Percentiles rank a stretch among this genome's conserved stretches.
Conservation (phyloP, 495 filamentous ascomycete species). For the Talaromyces wortmannii region DNA sequence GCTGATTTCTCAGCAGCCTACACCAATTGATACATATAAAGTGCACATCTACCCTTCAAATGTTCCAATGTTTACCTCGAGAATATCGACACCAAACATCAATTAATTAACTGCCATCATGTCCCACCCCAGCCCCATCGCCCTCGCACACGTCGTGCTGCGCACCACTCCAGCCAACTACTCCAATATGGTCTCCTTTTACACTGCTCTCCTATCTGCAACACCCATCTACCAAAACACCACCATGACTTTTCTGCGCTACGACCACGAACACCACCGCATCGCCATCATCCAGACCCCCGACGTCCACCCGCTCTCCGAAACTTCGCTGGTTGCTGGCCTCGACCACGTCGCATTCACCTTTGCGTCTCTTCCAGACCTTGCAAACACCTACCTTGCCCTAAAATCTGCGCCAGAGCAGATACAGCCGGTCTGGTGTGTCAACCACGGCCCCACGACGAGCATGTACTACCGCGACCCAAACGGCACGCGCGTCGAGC, state of each 20-base stretch:
- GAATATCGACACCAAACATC: no score
- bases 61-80: no score
- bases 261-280: constrained; percentile 42
- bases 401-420: constrained; percentile 18
- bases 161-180: no score
- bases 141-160: no score
- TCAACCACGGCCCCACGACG: constrained; percentile 37
- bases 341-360: constrained; percentile 34
- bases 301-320: constrained; percentile 11
- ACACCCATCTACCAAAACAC: no score
- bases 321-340: constrained; percentile 13
- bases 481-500: constrained; percentile 38
- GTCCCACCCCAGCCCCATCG: no score
- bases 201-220: no score
- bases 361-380: constrained; percentile 19
- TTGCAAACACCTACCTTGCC: not conserved
- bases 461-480: constrained; percentile 40
- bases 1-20: no score
- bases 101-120: no score
- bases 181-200: no score
- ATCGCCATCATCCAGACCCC: constrained; percentile 22
- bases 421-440: constrained; percentile 28
- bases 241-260: constrained; percentile 26
- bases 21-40: no score
- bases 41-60: no score